Percentiles rank a stretch among this genome's conserved stretches.
Conservation (phyloP, 345 rosid species). For the Physaria fendleri region DNA sequence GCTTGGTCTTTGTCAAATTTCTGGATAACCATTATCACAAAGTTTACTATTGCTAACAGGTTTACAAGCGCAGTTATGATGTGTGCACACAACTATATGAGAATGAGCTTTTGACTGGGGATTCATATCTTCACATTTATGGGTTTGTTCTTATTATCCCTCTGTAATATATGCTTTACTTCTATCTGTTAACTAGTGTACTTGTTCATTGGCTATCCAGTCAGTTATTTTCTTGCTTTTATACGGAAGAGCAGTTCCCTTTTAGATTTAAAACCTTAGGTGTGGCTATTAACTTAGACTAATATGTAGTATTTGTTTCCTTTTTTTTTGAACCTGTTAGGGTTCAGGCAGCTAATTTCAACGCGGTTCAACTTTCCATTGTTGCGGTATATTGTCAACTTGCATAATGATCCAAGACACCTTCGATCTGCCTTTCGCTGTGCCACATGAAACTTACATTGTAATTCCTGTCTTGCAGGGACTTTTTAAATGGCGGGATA, state of each 20-base stretch:
- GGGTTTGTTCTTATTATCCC: constrained; percentile 49
- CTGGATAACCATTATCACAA: background rate
- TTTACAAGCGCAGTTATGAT: constrained; percentile 73
- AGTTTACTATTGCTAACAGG: constrained; percentile 41
- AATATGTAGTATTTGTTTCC: constrained; percentile 14
- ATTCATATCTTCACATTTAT: constrained; percentile 64
- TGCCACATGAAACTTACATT: constrained; percentile 14
- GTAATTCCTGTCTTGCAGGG: constrained; percentile 43
- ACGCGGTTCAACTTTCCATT: constrained; percentile 77
- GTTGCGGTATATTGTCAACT: constrained; percentile 52
- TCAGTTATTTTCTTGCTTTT: background rate
- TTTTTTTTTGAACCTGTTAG: constrained; percentile 40
- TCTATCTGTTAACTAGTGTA: background rate
- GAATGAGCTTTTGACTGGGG: constrained; percentile 71
- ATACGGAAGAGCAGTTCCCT: background rate
- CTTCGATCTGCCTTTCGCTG: background rate
- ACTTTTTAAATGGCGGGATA: constrained; percentile 82
- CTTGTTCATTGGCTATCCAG: background rate
- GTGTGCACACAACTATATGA: constrained; percentile 76
- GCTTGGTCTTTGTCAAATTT: background rate
- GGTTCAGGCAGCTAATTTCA: constrained; percentile 53
- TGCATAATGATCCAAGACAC: background rate
- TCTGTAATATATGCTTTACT: background rate
- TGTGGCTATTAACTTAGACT: background rate
- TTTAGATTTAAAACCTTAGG: background rate